Evolutionary conservation across 257 asterid genomes (phyloP).

Genomic region (Solanum chiquidenum): DNA sequence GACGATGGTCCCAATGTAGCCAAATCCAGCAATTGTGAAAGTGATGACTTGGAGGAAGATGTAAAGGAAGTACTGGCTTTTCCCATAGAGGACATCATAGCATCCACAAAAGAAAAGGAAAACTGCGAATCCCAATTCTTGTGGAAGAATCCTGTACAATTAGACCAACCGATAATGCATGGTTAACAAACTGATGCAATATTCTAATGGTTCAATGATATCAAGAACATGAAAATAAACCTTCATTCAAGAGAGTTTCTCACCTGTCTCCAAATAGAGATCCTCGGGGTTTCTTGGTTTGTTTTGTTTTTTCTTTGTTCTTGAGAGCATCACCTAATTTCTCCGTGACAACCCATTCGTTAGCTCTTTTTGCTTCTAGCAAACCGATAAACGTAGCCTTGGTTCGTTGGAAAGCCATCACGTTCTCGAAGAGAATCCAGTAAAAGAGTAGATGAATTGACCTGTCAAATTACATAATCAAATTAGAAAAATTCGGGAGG

Average conservation of each 20-base stretch:
- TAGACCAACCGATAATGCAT: not conserved
- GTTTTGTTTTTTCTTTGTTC: slow-evolving; percentile 25
- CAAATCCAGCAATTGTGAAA: slow-evolving; percentile 50
- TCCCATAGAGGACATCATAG: slow-evolving; percentile 47
- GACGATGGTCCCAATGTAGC: slow-evolving; percentile 44
- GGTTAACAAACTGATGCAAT: not conserved
- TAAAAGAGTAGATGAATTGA: slow-evolving; percentile 46
- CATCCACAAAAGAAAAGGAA: slow-evolving; percentile 50
- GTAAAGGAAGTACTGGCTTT: slow-evolving; percentile 46
- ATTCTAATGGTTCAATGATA: not conserved
- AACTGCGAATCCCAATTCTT: slow-evolving; percentile 45
- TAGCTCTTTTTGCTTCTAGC: slow-evolving; percentile 48
- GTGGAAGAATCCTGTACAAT: slow-evolving; percentile 30
- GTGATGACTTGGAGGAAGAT: slow-evolving; percentile 47
- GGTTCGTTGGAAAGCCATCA: slow-evolving; percentile 64
- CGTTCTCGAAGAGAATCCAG: slow-evolving; percentile 67
- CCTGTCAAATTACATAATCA: slow-evolving; percentile 15
- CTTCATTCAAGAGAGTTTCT: not conserved
- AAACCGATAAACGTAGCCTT: slow-evolving; percentile 61
- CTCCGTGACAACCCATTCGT: slow-evolving; percentile 70
- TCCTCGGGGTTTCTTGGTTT: slow-evolving; percentile 15
- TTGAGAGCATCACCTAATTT: slow-evolving; percentile 46
- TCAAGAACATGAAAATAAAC: not conserved
- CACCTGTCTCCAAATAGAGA: slow-evolving; percentile 44
- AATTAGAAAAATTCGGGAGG: not conserved